Conservation (phyloP, 2,329 filamentous ascomycete species). For the Mycosphaerella sp. region DNA sequence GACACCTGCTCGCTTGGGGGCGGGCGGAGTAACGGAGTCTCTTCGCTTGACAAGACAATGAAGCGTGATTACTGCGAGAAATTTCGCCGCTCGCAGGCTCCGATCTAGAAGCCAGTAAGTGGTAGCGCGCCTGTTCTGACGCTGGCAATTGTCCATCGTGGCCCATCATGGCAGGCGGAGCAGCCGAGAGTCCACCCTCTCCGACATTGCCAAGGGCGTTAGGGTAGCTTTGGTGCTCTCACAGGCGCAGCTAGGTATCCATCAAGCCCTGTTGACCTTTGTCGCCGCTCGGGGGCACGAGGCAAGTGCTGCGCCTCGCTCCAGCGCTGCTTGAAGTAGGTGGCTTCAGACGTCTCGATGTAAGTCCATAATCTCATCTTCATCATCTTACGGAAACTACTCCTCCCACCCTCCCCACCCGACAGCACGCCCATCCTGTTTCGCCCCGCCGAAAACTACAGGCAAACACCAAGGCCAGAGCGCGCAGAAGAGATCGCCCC, state of each 20-base stretch:
- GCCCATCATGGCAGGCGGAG: neutral
- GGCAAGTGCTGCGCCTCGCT: constrained; percentile 14
- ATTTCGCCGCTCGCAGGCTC: constrained; percentile 8
- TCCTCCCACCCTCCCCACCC: neutral
- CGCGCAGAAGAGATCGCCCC: neutral
- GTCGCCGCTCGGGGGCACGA: constrained; percentile 4
- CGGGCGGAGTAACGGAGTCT: constrained; percentile 8
- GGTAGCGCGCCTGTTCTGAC: neutral
- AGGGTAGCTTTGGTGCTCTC: neutral
- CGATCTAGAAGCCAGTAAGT: constrained; percentile 1
- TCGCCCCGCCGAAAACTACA: neutral
- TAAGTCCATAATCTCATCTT: neutral
- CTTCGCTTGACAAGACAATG: constrained; percentile 1
- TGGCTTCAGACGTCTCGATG: constrained; percentile 4
- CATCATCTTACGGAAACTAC: neutral
- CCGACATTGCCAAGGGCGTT: constrained; percentile 9
- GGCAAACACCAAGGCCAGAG: neutral
- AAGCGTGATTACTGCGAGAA: constrained; percentile 4
- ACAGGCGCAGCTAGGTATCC: constrained; percentile 6
- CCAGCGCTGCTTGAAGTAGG: constrained; percentile 5
- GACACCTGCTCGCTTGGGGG: neutral
- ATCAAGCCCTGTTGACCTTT: neutral
- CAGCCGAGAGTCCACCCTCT: neutral
- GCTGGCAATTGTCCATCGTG: neutral
- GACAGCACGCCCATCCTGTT: neutral